Base-by-base conservation (phyloP, 805 yeast genomes). In the Wickerhamomyces rabaulensis region DNA sequence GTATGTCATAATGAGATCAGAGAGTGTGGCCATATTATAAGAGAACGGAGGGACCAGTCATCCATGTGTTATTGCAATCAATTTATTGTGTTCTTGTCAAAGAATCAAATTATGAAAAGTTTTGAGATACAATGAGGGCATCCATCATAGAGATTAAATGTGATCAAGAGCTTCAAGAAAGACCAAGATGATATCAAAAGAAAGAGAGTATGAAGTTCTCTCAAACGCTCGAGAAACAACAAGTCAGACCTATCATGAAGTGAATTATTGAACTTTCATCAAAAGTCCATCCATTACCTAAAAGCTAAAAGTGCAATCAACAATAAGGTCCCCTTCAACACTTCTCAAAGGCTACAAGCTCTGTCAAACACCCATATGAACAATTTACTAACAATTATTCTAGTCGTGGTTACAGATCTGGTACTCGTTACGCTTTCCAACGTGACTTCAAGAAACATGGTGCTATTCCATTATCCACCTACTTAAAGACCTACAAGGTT, bases 391-490 rank as follows among this genome's bases (percentile, higher is more conserved):
- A 51, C 54, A 51, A 47, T 41, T 27, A 40, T 21, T 42, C 23
- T 42, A 80, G 90, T 77, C 97, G 89, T 81, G 99, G 99, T 86
- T 91, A 89, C 85, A 91, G 99, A 91, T 90, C 97, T 69, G 94
- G 99, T 81, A 92, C 99, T 80, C 96, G 99, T 80, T 94, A 94
- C 91, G 95, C 95, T 81, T 94, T 94, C 95, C 88, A 90, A 79
- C 94, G 99, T 79, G 98, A 92, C 85, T 94, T 86, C 91, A 91
- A 87, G 84, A 73, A 70, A 68, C 95, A 92, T 79, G 99, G 99
- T 76, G 75, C 84, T 66, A 80, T 90, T 70, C 83, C 96, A 61
- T 79, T 94, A 82, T 87, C 97, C 63, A 87, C 95, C 72, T 94
- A 92, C 94, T 78, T 94, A 81, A 90, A 88, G 86, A 78, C 82